phyloP scores from a whole-genome alignment of 2,329 filamentous ascomycete species.

The Amauroascus niger region DNA sequence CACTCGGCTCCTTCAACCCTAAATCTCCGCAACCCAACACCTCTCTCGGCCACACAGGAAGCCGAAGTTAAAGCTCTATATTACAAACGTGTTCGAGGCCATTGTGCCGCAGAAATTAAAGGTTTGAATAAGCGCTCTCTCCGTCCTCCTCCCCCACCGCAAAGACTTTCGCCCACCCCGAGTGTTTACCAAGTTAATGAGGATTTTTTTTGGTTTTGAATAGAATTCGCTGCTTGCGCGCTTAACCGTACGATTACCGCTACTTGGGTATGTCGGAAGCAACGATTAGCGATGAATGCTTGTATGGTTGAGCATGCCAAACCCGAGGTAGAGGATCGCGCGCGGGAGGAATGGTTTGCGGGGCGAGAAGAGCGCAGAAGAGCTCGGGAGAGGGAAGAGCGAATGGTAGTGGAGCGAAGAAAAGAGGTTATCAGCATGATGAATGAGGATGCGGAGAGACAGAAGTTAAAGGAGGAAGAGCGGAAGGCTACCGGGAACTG shows the following conservation, averaged over 20 bases:
- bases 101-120: slow-evolving; percentile 70
- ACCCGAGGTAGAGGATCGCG: slow-evolving; percentile 72
- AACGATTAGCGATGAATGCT: slow-evolving; percentile 78
- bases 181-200: no score
- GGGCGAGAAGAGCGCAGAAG: slow-evolving; percentile 59
- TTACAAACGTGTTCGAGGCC: slow-evolving; percentile 64
- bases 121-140: slow-evolving; percentile 37
- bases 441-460: slow-evolving; percentile 28
- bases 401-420: slow-evolving; percentile 31
- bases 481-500: slow-evolving; percentile 1
- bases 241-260: slow-evolving; percentile 76
- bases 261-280: slow-evolving; percentile 70
- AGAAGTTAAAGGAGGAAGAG: slow-evolving; percentile 15
- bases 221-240: slow-evolving; percentile 88
- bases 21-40: slow-evolving; percentile 61
- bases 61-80: slow-evolving; percentile 71
- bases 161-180: background rate
- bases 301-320: slow-evolving; percentile 88
- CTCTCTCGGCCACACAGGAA: slow-evolving; percentile 73
- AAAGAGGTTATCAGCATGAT: slow-evolving; percentile 36
- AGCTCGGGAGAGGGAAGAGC: slow-evolving; percentile 55
- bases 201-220: slow-evolving; percentile 4
- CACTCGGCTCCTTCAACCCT: slow-evolving; percentile 21
- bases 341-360: slow-evolving; percentile 88
- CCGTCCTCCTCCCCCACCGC: background rate